These are phyloP conservation scores for Tolypocladium ophioglossoides DNA, from an alignment of 2,329 filamentous ascomycete species.

Conservation along the genomic window DNA sequence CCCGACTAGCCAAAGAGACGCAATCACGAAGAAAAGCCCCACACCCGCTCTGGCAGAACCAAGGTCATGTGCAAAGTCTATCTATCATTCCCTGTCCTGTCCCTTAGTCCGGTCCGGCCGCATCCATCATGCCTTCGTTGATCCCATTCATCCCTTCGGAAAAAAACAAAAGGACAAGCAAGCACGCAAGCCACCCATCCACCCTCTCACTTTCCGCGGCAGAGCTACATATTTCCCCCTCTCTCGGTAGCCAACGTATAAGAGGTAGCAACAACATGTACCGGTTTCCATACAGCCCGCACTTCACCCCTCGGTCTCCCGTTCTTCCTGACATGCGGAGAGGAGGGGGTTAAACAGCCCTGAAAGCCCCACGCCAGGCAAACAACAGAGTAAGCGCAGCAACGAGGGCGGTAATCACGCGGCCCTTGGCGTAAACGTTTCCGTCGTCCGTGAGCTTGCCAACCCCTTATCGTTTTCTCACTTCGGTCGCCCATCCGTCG, in stretches of 20 bases:
- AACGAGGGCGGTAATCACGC: background rate
- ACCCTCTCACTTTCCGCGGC: background rate
- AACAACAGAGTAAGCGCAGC: background rate
- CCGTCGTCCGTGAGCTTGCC: slow-evolving; percentile 5
- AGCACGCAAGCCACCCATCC: background rate
- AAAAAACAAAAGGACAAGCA: background rate
- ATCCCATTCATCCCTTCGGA: background rate
- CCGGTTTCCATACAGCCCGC: background rate
- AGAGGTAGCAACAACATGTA: background rate
- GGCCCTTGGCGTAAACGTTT: background rate
- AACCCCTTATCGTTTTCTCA: slow-evolving; percentile 60
- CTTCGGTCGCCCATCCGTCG: slow-evolving; percentile 83
- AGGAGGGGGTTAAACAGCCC: background rate
- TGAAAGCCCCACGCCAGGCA: background rate
- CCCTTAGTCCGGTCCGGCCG: background rate
- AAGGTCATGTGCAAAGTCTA: slow-evolving; percentile 9
- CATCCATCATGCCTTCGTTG: background rate
- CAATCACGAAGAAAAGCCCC: background rate
- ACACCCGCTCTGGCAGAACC: background rate
- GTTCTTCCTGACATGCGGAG: background rate
- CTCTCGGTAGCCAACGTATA: background rate
- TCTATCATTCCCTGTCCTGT: slow-evolving; percentile 6
- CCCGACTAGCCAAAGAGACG: background rate
- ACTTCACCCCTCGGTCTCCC: background rate
- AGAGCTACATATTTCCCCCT: background rate